A percentile compares a stretch with the other conserved stretches of the same genome.
Conservation (phyloP, 2,329 filamentous ascomycete genomes). For the Capronia coronata region DNA sequence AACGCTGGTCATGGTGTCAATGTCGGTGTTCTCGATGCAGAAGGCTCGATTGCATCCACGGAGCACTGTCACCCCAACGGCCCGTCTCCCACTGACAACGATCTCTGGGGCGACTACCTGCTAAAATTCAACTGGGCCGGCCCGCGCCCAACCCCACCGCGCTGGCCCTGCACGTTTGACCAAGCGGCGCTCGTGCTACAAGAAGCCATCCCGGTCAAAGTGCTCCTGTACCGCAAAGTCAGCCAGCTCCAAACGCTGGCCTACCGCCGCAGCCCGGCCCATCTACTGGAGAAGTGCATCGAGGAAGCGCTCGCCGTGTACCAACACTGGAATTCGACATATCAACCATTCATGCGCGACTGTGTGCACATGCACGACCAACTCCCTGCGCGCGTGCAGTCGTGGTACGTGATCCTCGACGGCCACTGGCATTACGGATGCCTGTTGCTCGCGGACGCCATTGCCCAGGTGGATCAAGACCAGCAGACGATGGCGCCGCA, state of each 20-base stretch:
- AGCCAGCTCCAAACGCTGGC: slow-evolving; percentile 50
- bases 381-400: slow-evolving; percentile 50
- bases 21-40: slow-evolving; percentile 1
- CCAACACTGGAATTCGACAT: slow-evolving; percentile 50
- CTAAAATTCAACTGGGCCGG: slow-evolving; percentile 14
- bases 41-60: no score
- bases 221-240: slow-evolving; percentile 54
- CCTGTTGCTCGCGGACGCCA: slow-evolving; percentile 50
- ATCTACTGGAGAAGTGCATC: slow-evolving; percentile 46
- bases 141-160: slow-evolving; percentile 25
- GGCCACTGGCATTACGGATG: slow-evolving; percentile 55
- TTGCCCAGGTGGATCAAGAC: slow-evolving; percentile 48
- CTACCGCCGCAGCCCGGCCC: slow-evolving; percentile 36
- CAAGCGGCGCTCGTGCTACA: slow-evolving; percentile 46
- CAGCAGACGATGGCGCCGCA: slow-evolving; percentile 27
- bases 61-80: no score
- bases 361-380: slow-evolving; percentile 46
- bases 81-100: slow-evolving; percentile 36
- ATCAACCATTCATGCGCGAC: slow-evolving; percentile 49
- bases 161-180: slow-evolving; percentile 52
- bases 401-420: slow-evolving; percentile 54
- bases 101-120: slow-evolving; percentile 34
- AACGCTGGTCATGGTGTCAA: background rate
- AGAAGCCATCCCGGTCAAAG: slow-evolving; percentile 53
- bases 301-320: slow-evolving; percentile 46